Evolutionary conservation across 2,329 filamentous ascomycete genomes (phyloP).

Genomic region (Colletotrichum camelliae): DNA sequence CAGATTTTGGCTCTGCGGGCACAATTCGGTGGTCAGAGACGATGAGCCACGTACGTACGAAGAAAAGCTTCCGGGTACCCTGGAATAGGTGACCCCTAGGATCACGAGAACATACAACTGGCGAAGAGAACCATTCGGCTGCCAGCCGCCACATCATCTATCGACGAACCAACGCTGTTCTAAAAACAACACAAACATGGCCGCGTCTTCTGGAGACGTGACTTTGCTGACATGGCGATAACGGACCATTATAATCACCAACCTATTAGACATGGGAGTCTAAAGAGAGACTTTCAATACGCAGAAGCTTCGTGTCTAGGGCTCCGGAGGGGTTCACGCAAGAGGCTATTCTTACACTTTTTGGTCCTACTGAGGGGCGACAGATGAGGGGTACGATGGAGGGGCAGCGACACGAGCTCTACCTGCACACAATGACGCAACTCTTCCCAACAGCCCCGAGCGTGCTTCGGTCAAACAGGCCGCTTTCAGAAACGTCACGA

Average conservation of each 20-base stretch:
- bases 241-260: not conserved
- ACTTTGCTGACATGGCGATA: not conserved
- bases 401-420: not conserved
- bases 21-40: conserved; percentile 55
- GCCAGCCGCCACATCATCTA: not conserved
- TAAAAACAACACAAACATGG: not conserved
- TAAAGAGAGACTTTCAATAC: not conserved
- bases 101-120: not conserved
- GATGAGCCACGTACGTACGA: conserved; percentile 10
- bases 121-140: not conserved
- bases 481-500: not conserved
- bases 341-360: conserved; percentile 1
- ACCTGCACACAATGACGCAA: not conserved
- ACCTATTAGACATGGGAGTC: not conserved
- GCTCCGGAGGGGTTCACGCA: not conserved
- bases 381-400: not conserved
- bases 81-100: not conserved
- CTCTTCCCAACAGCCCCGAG: not conserved
- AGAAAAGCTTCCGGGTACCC: not conserved
- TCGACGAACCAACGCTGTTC: not conserved
- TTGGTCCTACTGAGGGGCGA: not conserved
- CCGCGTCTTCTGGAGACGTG: not conserved
- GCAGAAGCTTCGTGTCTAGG: not conserved
- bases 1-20: conserved; percentile 82
- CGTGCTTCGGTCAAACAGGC: not conserved